phyloP scores from a whole-genome alignment of 73 alveolate genomes.

The Tetrahymena malaccensis region DNA sequence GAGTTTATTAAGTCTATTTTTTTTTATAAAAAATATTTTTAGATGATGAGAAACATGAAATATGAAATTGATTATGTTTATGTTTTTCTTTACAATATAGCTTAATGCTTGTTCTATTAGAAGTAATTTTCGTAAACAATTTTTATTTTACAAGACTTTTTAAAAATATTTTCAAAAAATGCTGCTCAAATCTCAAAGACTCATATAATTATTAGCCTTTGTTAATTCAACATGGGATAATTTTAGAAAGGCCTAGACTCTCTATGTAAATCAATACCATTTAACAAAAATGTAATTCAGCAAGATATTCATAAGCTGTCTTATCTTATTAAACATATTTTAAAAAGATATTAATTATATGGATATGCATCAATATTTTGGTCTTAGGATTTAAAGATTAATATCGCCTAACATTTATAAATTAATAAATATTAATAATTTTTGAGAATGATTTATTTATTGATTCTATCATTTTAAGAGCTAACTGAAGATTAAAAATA shows the following conservation, averaged over 20 bases:
- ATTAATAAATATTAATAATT: too few species aligned
- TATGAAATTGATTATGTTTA: background rate
- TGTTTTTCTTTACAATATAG: background rate
- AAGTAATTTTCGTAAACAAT: too few species aligned
- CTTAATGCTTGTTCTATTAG: background rate
- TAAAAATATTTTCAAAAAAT: too few species aligned
- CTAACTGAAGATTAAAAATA: too few species aligned
- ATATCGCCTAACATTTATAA: too few species aligned
- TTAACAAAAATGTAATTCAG: too few species aligned
- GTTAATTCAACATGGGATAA: background rate
- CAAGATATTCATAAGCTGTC: background rate
- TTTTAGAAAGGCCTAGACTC: background rate
- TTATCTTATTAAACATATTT: too few species aligned
- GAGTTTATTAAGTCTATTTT: background rate
- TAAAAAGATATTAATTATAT: background rate
- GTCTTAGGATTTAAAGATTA: too few species aligned
- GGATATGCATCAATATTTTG: background rate
- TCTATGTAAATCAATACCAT: background rate
- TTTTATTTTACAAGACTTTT: background rate
- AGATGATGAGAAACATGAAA: background rate
- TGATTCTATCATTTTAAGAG: too few species aligned
- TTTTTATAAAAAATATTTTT: too few species aligned
- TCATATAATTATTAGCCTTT: background rate
- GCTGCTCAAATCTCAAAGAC: background rate
- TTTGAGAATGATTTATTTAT: background rate